Evolutionary conservation across 192 early-diverging fungal species (phyloP).

Genomic region (Podila epicladia): DNA sequence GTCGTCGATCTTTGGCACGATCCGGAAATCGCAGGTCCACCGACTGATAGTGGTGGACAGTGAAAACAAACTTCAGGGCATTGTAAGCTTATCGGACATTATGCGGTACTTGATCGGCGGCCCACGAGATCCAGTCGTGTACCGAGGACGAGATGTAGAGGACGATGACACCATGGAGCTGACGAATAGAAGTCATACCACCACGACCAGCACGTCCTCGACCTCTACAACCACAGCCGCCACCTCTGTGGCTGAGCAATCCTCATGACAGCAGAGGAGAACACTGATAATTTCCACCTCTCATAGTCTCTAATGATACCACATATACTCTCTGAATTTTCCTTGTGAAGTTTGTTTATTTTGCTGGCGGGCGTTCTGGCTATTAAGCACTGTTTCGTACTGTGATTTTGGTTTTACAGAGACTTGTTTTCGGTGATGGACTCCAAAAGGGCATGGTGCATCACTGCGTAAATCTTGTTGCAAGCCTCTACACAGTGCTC

Average conservation of each 20-base stretch:
- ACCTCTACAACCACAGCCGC: neutral
- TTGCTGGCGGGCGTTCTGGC: no score
- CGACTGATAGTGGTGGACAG: conserved; percentile 92
- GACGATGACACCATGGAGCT: neutral
- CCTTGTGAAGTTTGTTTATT: no score
- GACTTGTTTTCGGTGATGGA: conserved; percentile 50
- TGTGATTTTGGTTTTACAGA: neutral
- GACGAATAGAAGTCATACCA: neutral
- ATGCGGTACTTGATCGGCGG: conserved; percentile 68
- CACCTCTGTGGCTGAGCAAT: conserved; percentile 1
- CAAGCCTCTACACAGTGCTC: conserved; percentile 81
- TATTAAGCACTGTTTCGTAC: neutral
- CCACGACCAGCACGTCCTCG: conserved; percentile 1
- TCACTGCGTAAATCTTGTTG: conserved; percentile 77
- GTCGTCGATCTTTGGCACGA: conserved; percentile 88
- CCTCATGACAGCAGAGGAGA: neutral
- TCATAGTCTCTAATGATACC: no score
- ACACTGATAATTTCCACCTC: no score
- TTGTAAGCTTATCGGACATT: conserved; percentile 89
- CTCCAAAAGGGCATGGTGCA: conserved; percentile 66
- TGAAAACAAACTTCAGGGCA: conserved; percentile 80
- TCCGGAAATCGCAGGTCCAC: conserved; percentile 86
- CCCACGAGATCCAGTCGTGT: neutral
- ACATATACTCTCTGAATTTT: no score
- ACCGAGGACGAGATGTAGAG: neutral